Evolutionary conservation across 306 rosid species (phyloP).

Genomic region (Corylus heterophylla): DNA sequence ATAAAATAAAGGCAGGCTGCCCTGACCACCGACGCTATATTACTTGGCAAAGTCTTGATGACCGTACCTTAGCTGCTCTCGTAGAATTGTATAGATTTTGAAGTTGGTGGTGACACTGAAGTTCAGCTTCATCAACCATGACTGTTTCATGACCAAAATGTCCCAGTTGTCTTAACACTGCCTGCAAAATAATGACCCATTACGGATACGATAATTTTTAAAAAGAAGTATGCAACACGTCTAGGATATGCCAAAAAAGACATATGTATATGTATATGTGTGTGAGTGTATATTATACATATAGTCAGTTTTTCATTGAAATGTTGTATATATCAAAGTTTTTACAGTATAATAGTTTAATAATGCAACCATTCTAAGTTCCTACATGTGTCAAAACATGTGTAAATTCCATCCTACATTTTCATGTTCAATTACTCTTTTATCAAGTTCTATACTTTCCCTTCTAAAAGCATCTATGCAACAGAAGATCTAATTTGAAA

Average conservation of each 20-base stretch:
- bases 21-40: too few species aligned
- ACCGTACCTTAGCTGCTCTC: slow-evolving; percentile 69
- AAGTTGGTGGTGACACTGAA: slow-evolving; percentile 74
- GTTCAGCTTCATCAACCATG: slow-evolving; percentile 70
- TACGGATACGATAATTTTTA: background rate
- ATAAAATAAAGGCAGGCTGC: too few species aligned
- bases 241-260: background rate
- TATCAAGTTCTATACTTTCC: too few species aligned
- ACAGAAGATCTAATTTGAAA: too few species aligned
- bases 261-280: background rate
- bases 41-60: background rate
- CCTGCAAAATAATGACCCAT: slow-evolving; percentile 50
- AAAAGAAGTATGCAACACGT: background rate
- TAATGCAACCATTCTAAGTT: too few species aligned
- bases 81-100: slow-evolving; percentile 74
- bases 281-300: background rate
- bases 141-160: slow-evolving; percentile 64
- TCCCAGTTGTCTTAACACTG: slow-evolving; percentile 78
- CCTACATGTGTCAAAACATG: too few species aligned
- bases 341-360: too few species aligned
- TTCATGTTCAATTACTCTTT: too few species aligned
- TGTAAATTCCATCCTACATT: too few species aligned
- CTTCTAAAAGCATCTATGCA: too few species aligned
- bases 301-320: background rate
- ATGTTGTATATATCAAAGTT: too few species aligned